Conservation (phyloP, 1,284 basidiomycete species). For the Cystobasidiaceae sp. region DNA sequence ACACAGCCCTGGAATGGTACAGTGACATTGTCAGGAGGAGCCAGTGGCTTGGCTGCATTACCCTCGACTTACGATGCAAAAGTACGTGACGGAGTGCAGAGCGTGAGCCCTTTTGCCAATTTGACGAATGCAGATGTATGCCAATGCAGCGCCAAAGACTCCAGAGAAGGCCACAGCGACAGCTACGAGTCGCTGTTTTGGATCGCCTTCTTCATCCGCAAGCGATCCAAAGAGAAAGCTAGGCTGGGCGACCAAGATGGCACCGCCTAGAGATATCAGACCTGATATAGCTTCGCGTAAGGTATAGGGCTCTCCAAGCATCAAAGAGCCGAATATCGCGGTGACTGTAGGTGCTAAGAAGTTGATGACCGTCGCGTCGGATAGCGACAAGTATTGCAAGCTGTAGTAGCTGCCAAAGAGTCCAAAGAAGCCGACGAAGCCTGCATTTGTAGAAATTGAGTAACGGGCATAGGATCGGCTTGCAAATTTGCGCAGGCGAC, state of each 20-base stretch:
- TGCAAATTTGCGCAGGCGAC: background rate
- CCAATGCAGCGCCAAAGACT: constrained; percentile 41
- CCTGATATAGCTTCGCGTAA: constrained; percentile 42
- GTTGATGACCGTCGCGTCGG: constrained; percentile 45
- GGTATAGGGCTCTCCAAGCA: constrained; percentile 45
- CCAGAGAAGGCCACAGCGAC: constrained; percentile 43
- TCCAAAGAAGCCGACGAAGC: constrained; percentile 43
- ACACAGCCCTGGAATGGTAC: background rate
- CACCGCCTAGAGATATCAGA: constrained; percentile 42
- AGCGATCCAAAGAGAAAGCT: constrained; percentile 36
- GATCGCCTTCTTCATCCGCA: constrained; percentile 18
- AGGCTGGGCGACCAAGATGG: constrained; percentile 45
- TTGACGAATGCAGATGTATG: constrained; percentile 45
- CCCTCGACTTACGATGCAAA: constrained; percentile 33
- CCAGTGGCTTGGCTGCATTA: background rate
- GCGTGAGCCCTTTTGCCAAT: constrained; percentile 45
- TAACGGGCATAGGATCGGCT: no score
- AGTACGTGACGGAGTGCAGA: constrained; percentile 40
- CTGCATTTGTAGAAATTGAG: background rate
- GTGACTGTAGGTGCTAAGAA: constrained; percentile 45
- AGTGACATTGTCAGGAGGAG: background rate
- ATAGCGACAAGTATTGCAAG: constrained; percentile 44
- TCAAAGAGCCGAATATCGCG: constrained; percentile 42
- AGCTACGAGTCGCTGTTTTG: constrained; percentile 28
- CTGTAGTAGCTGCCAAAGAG: constrained; percentile 40